Conservation (phyloP, 768 basidiomycete species). For the Fibroporia radiculosa region DNA sequence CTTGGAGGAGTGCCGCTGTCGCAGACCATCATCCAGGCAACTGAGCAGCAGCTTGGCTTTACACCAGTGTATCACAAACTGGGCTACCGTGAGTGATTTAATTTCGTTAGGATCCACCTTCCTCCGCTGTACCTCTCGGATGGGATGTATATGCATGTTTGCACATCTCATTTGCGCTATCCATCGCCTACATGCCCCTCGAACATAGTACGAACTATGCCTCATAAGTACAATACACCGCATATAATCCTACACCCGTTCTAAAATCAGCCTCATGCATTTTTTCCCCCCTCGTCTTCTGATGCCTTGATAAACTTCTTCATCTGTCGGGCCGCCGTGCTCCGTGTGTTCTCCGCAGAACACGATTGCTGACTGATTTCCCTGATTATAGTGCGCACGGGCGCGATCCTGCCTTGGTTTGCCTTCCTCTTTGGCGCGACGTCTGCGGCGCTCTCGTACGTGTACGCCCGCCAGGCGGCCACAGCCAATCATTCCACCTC, state of each 20-base stretch:
- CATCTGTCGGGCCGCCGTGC: no score
- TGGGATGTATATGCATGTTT: neutral
- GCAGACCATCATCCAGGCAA: conserved; percentile 25
- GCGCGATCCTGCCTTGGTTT: conserved; percentile 49
- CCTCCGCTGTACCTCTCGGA: no score
- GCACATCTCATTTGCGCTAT: neutral
- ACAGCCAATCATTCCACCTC: no score
- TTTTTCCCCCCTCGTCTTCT: no score
- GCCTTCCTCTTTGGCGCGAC: conserved; percentile 32
- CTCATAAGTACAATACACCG: no score
- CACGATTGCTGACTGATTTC: neutral
- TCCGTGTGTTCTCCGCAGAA: no score
- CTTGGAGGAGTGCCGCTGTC: conserved; percentile 32
- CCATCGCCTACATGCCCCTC: neutral
- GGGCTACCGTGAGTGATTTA: conserved; percentile 39
- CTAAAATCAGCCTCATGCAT: no score
- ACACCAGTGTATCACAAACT: conserved; percentile 37
- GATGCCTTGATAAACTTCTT: no score
- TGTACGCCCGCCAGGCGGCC: conserved; percentile 19
- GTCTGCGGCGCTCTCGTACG: conserved; percentile 28
- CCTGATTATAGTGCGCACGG: conserved; percentile 32
- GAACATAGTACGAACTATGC: no score
- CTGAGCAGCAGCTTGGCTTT: conserved; percentile 30
- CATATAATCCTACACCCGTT: no score
- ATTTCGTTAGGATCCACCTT: no score